phyloP scores from a whole-genome alignment of 2,329 filamentous ascomycete species.

The Alternaria rosae region DNA sequence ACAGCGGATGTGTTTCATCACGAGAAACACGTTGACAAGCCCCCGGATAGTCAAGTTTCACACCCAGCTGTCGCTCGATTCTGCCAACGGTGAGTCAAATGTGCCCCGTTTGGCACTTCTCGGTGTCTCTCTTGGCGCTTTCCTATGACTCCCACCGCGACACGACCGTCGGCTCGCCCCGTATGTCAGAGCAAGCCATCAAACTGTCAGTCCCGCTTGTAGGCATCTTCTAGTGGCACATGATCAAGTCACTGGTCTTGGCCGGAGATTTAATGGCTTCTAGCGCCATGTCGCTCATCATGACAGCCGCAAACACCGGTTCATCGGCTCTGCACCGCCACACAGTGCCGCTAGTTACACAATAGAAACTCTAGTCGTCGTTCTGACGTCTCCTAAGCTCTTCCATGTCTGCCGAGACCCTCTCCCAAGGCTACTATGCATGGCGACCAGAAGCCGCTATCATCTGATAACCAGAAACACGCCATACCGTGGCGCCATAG shows the following conservation, averaged over 20 bases:
- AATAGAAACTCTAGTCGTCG: not conserved
- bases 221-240: constrained; percentile 9
- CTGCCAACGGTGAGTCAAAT: constrained; percentile 24
- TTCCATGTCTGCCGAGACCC: not conserved
- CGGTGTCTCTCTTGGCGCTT: constrained; percentile 8
- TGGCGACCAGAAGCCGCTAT: constrained; percentile 4
- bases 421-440: constrained; percentile 20
- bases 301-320: constrained; percentile 27
- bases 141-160: constrained; percentile 30
- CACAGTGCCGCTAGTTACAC: constrained; percentile 22
- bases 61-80: constrained; percentile 5
- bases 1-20: not conserved
- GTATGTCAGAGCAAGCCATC: constrained; percentile 20
- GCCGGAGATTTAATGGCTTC: constrained; percentile 19
- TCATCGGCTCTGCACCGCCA: constrained; percentile 16
- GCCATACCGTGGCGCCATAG: constrained; percentile 12
- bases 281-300: constrained; percentile 38
- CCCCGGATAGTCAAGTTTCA: not conserved
- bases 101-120: constrained; percentile 6
- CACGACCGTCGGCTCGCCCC: constrained; percentile 28
- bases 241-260: constrained; percentile 24
- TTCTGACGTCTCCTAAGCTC: not conserved
- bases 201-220: constrained; percentile 11
- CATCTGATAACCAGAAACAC: constrained; percentile 10
- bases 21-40: not conserved